Percentiles rank a stretch among this genome's conserved stretches.
Conservation (phyloP, 1,284 basidiomycete genomes). For the Tilletia setariae region DNA sequence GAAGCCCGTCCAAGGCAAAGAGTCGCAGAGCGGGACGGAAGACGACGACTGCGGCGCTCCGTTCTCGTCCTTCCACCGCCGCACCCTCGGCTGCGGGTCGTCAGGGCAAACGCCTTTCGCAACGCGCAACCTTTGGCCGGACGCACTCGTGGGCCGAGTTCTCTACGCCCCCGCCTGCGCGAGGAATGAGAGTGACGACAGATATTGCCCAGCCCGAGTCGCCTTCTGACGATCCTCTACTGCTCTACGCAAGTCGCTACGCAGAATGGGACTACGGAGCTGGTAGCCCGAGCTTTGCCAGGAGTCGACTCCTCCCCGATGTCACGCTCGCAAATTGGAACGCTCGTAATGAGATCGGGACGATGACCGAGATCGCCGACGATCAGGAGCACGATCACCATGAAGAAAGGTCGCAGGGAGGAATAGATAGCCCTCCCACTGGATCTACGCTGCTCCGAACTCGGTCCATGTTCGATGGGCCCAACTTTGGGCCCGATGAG, state of each 20-base stretch:
- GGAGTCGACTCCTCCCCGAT: slow-evolving; percentile 1
- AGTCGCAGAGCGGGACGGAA: not conserved
- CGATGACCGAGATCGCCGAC: not conserved
- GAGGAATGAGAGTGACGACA: not conserved
- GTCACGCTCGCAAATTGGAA: not conserved
- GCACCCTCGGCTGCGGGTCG: not conserved
- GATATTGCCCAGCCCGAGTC: slow-evolving; percentile 24
- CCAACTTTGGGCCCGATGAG: not conserved
- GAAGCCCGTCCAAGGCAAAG: not conserved
- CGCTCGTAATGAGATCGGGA: not conserved
- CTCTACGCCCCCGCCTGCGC: not conserved
- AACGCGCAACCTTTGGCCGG: not conserved
- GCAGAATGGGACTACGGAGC: slow-evolving; percentile 1
- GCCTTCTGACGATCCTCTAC: slow-evolving; percentile 34
- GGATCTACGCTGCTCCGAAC: not conserved
- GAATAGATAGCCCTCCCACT: no score
- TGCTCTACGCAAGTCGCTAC: slow-evolving; percentile 18
- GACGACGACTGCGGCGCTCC: not conserved
- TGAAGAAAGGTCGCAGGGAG: not conserved
- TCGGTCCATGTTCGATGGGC: slow-evolving; percentile 4
- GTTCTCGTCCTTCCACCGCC: not conserved
- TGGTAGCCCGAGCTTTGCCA: not conserved
- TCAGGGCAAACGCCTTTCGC: not conserved
- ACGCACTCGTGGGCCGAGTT: slow-evolving; percentile 1
- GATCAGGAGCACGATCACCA: not conserved